Base-by-base conservation (phyloP, 2,329 filamentous ascomycete species). In the Aspergillus luchuensis region DNA sequence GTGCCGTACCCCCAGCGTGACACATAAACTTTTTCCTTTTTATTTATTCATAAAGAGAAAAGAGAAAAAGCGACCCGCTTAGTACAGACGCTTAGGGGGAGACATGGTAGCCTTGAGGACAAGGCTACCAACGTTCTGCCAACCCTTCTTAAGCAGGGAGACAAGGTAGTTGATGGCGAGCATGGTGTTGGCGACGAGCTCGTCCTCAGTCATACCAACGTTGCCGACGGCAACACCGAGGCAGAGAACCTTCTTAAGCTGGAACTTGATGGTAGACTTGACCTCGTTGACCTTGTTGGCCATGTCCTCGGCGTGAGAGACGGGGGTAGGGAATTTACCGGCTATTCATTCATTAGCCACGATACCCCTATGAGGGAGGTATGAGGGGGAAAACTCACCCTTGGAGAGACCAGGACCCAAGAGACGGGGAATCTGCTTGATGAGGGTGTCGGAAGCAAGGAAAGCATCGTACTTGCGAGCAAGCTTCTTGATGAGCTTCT, bases 401-500 rank as follows among this genome's bases (percentile, higher is more conserved):
- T 96, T 97, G 83, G 92, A 97, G 69, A 97, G 91, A 92, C 93
- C 93, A 74, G 93, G 95, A 82, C 95, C 95, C 80, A 99, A 85
- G 81, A 99, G 92, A 97, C 95, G 95, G 75, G 95, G 95, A 76
- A 99, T 98, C 87, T 97, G 93, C 90, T 97, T 97, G 90, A 99
- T 97, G 78, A 99, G 85, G 78, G 90, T 85, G 79, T 99, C 95
- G 80, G 94, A 98, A 80, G 95, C 91, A 80, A 99, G 84, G 85
- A 99, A 99, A 74, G 95, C 95, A 83, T 99, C 95, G 89, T 99
- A 98, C 88, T 99, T 99, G 89, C 93, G 92, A 69, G 95, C 95
- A 72, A 99, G 91, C 91, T 99, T 99, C 92, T 99, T 99, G 90
- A 99, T 97, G 78, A 98, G 90, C 91, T 99, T 99, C 91, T 99